phyloP scores from a whole-genome alignment of 495 filamentous ascomycete genomes.

The Penicillium roqueforti region DNA sequence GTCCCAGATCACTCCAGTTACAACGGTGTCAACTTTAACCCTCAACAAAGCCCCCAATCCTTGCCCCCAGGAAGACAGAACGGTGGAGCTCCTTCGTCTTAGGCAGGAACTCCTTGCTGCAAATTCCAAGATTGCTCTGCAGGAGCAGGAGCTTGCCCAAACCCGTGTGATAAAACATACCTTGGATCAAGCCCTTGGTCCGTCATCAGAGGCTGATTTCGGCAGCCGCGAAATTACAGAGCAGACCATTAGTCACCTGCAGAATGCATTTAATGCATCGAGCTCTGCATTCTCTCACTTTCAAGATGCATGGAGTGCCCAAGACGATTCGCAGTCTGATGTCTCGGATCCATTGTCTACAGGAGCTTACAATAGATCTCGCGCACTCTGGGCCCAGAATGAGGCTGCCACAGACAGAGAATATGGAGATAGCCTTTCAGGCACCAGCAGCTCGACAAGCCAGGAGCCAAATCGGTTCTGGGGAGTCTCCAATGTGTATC shows the following conservation, averaged over 20 bases:
- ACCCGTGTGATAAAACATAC: constrained; percentile 72
- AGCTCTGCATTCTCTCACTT: constrained; percentile 48
- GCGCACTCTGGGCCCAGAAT: constrained; percentile 58
- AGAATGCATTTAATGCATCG: constrained; percentile 50
- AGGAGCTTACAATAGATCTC: constrained; percentile 55
- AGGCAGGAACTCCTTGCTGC: constrained; percentile 73
- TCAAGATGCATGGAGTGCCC: constrained; percentile 57
- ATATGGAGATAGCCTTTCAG: constrained; percentile 24
- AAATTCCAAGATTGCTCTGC: constrained; percentile 71
- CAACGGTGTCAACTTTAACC: constrained; percentile 37
- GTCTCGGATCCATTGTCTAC: constrained; percentile 57
- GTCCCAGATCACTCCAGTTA: constrained; percentile 54
- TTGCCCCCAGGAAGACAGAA: constrained; percentile 28
- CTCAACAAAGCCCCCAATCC: constrained; percentile 21
- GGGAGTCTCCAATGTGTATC: constrained; percentile 20
- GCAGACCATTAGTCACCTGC: constrained; percentile 50
- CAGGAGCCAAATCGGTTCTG: constrained; percentile 36
- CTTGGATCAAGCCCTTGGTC: constrained; percentile 65
- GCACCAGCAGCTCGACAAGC: constrained; percentile 20
- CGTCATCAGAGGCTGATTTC: constrained; percentile 54
- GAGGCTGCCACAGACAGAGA: constrained; percentile 27
- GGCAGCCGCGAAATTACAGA: constrained; percentile 47
- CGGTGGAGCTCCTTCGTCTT: constrained; percentile 53
- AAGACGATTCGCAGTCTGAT: constrained; percentile 65
- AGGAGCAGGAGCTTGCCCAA: constrained; percentile 80